These are phyloP conservation scores for Voacanga thouarsii DNA, from an alignment of 257 asterid species.

Conservation along the genomic window DNA sequence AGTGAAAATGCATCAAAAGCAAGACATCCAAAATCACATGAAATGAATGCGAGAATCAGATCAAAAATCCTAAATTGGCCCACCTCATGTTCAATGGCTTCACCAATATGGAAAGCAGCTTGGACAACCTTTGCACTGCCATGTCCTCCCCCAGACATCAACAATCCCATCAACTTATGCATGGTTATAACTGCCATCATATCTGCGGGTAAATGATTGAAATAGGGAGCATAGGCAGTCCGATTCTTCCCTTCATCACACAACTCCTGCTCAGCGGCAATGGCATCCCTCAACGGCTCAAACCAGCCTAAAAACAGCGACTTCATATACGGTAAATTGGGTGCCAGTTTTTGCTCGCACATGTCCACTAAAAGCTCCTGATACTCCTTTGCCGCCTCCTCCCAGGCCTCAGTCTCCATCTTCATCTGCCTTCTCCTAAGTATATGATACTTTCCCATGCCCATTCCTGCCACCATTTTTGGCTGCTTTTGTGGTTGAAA, in stretches of 20 bases:
- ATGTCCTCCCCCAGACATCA: conserved; percentile 78
- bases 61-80: conserved; percentile 16
- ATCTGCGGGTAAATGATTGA: conserved; percentile 77
- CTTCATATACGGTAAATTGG: conserved; percentile 87
- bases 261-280: conserved; percentile 71
- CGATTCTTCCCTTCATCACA: conserved; percentile 53
- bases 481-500: conserved; percentile 35
- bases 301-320: conserved; percentile 92
- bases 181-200: conserved; percentile 96
- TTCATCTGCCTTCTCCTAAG: conserved; percentile 79
- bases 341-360: conserved; percentile 96
- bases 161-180: conserved; percentile 87
- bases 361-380: conserved; percentile 76
- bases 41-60: background rate
- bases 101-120: conserved; percentile 75
- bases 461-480: conserved; percentile 60
- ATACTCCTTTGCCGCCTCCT: conserved; percentile 82
- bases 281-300: conserved; percentile 85
- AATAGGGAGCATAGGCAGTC: conserved; percentile 48
- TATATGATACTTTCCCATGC: conserved; percentile 53
- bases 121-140: conserved; percentile 79
- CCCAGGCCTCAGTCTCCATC: conserved; percentile 90
- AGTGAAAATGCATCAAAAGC: background rate
- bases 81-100: conserved; percentile 95
- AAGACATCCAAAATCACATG: background rate